Evolutionary conservation across 1,284 basidiomycete genomes (phyloP), one percentile per base, ranked within the genome.

Genomic region (Fomitiporia mediterranea): DNA sequence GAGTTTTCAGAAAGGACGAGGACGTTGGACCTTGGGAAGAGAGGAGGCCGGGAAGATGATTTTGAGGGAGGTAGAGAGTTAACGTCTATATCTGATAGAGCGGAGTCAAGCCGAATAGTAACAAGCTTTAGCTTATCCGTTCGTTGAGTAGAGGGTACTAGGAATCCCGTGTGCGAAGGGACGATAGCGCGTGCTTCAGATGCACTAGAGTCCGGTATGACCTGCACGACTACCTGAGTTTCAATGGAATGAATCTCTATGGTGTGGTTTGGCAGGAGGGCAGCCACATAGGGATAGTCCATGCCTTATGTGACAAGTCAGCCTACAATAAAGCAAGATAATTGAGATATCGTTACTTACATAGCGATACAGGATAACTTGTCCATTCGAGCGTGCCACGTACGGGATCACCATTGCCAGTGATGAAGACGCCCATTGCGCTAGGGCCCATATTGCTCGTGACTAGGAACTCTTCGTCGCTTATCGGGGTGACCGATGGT

Each of bases 321-420:
- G 52, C 9, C 46, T 37, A 47, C 25, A 7, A 15, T 21, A 30
- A 30, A 19, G 27, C 4, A 28, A 54, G 43, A 21, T 1, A 37
- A 9, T 61, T 21, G 17, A 13, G 56, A 11, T 35, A 5, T 2
- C 78, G n/a, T n/a, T n/a, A n/a, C 88, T 66, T 63, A 94, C 92
- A 84, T 37, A 94, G 74, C 9, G 85, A 81, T 38, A 84, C 72
- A 0, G 93, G 91, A 72, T 94, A 84, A 44, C 75, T 79, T 0
- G 81, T 76, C 91, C 91, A 96, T 66, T 93, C 82, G 32, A 96
- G 72, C 2, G 93, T 94, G 1, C 92, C 92, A 43, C 94, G 79
- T 7, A 92, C 87, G 9, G 94, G 92, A 68, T 95, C 92, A 1
- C 92, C 93, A 9, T 84, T 80, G 0, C 84, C 82, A 25, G 81